phyloP scores from a whole-genome alignment of 352 stramenopile species.

The Stramenopiles sp. region DNA sequence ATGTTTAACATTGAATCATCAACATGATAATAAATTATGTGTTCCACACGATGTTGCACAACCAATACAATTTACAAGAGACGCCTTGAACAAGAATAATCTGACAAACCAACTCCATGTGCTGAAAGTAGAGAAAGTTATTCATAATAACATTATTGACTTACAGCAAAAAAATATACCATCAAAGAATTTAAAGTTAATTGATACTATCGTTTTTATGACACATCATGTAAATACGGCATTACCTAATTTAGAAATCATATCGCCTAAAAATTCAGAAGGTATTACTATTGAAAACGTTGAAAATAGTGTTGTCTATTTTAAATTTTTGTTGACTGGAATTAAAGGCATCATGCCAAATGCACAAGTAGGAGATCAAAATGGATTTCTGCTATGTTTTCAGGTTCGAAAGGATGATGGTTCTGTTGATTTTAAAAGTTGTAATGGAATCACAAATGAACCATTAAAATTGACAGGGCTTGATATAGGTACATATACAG shows the following conservation, averaged over 20 bases:
- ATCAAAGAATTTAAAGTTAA: too few relatives aligned
- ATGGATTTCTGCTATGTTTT: slow-evolving; percentile 5
- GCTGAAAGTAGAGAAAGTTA: neutral
- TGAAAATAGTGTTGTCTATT: neutral
- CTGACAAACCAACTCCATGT: neutral
- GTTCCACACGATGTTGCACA: neutral
- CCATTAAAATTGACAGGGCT: neutral
- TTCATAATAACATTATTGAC: neutral
- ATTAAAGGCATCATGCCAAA: neutral
- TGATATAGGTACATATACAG: neutral
- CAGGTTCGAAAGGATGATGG: neutral
- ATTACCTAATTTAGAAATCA: neutral
- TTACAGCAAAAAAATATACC: too few relatives aligned
- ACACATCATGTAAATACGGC: neutral
- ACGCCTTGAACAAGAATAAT: neutral
- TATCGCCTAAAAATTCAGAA: neutral
- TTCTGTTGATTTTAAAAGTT: neutral
- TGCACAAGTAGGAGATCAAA: neutral
- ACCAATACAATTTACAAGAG: neutral
- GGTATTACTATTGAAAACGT: neutral
- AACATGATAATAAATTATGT: neutral
- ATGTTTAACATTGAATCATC: neutral
- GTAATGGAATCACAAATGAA: neutral
- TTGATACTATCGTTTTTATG: too few relatives aligned
- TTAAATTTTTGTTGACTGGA: neutral